Evolutionary conservation across 129 eudicot genomes (phyloP).

Genomic region (Logfia minima): DNA sequence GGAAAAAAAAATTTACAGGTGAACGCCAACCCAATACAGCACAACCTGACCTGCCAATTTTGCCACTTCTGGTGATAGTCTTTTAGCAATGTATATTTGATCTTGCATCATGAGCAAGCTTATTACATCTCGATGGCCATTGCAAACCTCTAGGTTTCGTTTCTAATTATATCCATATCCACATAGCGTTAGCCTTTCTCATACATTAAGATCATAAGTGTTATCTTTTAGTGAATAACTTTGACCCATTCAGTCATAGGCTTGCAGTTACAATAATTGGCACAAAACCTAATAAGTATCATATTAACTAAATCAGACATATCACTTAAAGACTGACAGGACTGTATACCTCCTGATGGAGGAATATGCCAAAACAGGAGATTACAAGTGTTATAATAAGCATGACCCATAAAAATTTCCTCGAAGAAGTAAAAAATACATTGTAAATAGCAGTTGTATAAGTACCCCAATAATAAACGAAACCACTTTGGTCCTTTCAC

Average conservation of each 20-base stretch:
- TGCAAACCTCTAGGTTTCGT: not conserved
- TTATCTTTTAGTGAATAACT: not conserved
- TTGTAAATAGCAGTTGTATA: constrained; percentile 4
- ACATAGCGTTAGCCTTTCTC: not conserved
- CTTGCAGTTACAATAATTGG: not conserved
- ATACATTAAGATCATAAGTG: not conserved
- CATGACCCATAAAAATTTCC: not conserved
- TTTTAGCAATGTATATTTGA: not conserved
- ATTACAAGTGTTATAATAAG: not conserved
- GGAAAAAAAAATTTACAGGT: too few species aligned
- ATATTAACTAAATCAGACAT: constrained; percentile 1
- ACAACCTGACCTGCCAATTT: too few species aligned
- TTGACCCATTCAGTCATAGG: constrained; percentile 5
- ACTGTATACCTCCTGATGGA: constrained; percentile 79
- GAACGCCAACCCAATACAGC: too few species aligned
- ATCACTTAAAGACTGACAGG: not conserved
- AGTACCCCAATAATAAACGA: constrained; percentile 83
- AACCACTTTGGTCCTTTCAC: constrained; percentile 97
- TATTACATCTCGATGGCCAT: not conserved
- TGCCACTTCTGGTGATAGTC: not conserved
- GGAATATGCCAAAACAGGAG: constrained; percentile 61
- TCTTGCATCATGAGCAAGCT: not conserved
- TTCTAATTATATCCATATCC: not conserved
- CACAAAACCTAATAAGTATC: not conserved
- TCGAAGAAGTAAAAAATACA: not conserved